Evolutionary conservation across 768 basidiomycete species (phyloP), one percentile per base, ranked within the genome.

Genomic region (Leccinellum luteum): DNA sequence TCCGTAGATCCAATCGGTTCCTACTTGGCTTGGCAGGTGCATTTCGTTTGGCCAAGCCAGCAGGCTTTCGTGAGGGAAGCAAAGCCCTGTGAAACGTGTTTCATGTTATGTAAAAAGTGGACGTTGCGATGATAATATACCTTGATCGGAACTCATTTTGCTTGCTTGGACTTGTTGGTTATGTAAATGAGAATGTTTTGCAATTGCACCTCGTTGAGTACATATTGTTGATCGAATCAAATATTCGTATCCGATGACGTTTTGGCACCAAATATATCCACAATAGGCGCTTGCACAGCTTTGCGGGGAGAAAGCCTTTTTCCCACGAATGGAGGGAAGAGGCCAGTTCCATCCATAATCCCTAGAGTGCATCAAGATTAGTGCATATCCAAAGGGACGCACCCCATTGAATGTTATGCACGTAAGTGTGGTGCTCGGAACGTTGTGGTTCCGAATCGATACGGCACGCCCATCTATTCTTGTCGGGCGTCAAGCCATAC

Each of bases 61-160:
- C 38, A 41, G 38, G 44, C 27, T 25, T 25, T 45, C 21, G 14
- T 45, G 21, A 25, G 12, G 25, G 15, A 4, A 17, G 15, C 9
- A 15, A 47, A 3, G 6, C n/a, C 48, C 3, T 57, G 19, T 31
- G 25, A 50, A 57, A 58, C 57, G 48, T 44, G 57, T 57, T 58
- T 56, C 28, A 14, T 48, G 28, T 30, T 34, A 47, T 15, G 7
- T 48, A n/a, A 4, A 21, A 9, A 48, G 6, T 15, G 6, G 15
- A 27, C 13, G 21, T 17, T 34, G 21, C 27, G 21, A 25, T 23
- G 47, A 25, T 14, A 48, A 28, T 45, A 47, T 25, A 54, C 44
- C 52, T 34, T 35, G 54, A 34, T 48, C 47, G 27, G n/a, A n/a
- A n/a, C n/a, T n/a, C n/a, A n/a, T n/a, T n/a, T n/a, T n/a, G n/a